These are phyloP conservation scores for Udeniomyces megalosporus DNA, from an alignment of 768 basidiomycete genomes.

Conservation along the genomic window DNA sequence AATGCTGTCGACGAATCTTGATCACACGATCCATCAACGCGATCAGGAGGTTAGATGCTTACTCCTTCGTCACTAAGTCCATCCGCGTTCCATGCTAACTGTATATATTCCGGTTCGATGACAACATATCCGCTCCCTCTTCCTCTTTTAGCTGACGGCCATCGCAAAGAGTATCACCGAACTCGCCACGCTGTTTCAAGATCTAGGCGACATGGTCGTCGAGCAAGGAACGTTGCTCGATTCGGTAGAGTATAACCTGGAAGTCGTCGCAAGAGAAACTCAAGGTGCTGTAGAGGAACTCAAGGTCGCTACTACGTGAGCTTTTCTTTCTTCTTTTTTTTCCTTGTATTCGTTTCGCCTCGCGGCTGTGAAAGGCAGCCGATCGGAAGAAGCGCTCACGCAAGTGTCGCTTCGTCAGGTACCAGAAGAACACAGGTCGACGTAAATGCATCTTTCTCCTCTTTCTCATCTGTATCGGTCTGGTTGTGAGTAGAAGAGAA, in stretches of 20 bases:
- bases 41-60: slow-evolving; percentile 34
- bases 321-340: slow-evolving; percentile 10
- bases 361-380: no score
- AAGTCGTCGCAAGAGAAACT: slow-evolving; percentile 68
- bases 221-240: slow-evolving; percentile 96
- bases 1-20: slow-evolving; percentile 26
- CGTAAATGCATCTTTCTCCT: slow-evolving; percentile 87
- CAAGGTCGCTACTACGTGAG: slow-evolving; percentile 60
- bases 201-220: slow-evolving; percentile 79
- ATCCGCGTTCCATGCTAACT: no score
- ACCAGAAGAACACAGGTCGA: slow-evolving; percentile 85
- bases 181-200: slow-evolving; percentile 90
- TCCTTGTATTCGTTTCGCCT: not conserved
- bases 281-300: slow-evolving; percentile 73
- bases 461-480: slow-evolving; percentile 70
- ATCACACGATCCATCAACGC: slow-evolving; percentile 3
- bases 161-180: slow-evolving; percentile 82
- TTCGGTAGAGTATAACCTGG: slow-evolving; percentile 93
- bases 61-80: no score
- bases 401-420: slow-evolving; percentile 35
- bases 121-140: no score
- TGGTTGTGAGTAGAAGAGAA: slow-evolving; percentile 39
- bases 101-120: no score
- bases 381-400: not conserved
- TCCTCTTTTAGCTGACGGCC: slow-evolving; percentile 40